Percentiles rank a stretch among this genome's conserved stretches.
These are phyloP conservation scores for Pseudogymnoascus sp. DNA, from an alignment of 2,329 filamentous ascomycete species.

Conservation along the genomic window DNA sequence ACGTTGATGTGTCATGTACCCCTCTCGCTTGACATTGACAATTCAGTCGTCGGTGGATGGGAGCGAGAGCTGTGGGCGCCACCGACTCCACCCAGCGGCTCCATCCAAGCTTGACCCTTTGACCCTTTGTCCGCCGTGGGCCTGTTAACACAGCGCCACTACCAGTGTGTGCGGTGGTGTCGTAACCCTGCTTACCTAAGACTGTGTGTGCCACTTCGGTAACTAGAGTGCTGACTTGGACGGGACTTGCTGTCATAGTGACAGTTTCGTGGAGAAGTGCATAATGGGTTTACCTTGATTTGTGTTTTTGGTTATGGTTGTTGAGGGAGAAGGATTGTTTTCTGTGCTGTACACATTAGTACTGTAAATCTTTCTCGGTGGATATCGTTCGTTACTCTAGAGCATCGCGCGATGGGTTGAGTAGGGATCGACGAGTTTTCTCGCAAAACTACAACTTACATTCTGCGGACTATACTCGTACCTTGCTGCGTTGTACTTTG, in stretches of 20 bases:
- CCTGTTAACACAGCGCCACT: too few species aligned
- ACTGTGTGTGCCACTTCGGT: not conserved
- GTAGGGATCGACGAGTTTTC: not conserved
- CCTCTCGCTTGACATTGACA: not conserved
- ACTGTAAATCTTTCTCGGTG: constrained; percentile 7
- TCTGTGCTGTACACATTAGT: not conserved
- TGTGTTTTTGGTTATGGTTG: not conserved
- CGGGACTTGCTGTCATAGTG: not conserved
- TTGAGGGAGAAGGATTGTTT: not conserved
- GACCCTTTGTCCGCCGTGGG: too few species aligned
- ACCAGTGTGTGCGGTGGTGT: not conserved
- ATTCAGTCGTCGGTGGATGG: not conserved
- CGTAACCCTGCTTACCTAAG: constrained; percentile 1
- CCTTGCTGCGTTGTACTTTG: not conserved
- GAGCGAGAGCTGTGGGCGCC: not conserved
- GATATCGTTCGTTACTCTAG: not conserved
- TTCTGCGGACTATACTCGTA: not conserved
- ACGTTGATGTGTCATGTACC: not conserved
- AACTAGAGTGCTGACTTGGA: constrained; percentile 3
- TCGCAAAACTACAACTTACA: not conserved
- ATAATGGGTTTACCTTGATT: not conserved
- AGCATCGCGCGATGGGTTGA: not conserved
- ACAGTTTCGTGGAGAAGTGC: not conserved
- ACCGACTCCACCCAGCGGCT: not conserved
- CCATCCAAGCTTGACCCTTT: not conserved